Conservation (phyloP, 345 rosid genomes). For the Dipteronia dyeriana region DNA sequence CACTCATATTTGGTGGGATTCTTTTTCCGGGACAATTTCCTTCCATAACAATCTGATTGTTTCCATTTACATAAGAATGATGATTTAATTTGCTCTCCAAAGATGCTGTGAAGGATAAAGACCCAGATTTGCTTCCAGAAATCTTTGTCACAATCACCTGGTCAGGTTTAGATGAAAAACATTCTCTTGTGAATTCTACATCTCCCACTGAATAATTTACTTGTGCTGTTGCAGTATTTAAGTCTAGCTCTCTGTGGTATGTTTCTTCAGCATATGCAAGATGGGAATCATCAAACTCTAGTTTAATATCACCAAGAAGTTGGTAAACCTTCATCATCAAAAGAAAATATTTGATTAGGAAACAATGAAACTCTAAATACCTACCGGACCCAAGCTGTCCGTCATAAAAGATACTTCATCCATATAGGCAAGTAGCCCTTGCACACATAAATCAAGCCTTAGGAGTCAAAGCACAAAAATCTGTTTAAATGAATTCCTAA, state of each 20-base stretch:
- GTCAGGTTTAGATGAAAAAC: constrained; percentile 71
- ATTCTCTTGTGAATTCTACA: constrained; percentile 64
- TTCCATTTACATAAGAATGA: constrained; percentile 45
- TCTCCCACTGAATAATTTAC: constrained; percentile 64
- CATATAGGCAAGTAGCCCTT: not conserved
- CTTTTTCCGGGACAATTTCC: constrained; percentile 80
- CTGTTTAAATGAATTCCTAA: not conserved
- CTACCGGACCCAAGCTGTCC: not conserved
- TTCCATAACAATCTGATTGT: constrained; percentile 58
- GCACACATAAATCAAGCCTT: not conserved
- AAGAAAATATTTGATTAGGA: constrained; percentile 19
- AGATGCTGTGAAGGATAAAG: constrained; percentile 62
- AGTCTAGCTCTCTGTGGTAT: constrained; percentile 87
- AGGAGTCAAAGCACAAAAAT: not conserved
- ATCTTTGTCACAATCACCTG: constrained; percentile 73
- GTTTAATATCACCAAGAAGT: constrained; percentile 78
- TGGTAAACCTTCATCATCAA: constrained; percentile 66
- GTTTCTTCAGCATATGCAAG: constrained; percentile 55
- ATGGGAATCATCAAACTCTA: constrained; percentile 79
- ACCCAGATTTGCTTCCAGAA: constrained; percentile 60
- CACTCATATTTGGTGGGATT: constrained; percentile 43
- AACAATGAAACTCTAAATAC: not conserved
- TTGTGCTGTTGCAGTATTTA: constrained; percentile 74
- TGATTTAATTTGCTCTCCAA: constrained; percentile 66
- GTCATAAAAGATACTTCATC: not conserved